These are phyloP conservation scores for Heliosperma pusillum DNA, from an alignment of 148 eudicot genomes.

Conservation along the genomic window DNA sequence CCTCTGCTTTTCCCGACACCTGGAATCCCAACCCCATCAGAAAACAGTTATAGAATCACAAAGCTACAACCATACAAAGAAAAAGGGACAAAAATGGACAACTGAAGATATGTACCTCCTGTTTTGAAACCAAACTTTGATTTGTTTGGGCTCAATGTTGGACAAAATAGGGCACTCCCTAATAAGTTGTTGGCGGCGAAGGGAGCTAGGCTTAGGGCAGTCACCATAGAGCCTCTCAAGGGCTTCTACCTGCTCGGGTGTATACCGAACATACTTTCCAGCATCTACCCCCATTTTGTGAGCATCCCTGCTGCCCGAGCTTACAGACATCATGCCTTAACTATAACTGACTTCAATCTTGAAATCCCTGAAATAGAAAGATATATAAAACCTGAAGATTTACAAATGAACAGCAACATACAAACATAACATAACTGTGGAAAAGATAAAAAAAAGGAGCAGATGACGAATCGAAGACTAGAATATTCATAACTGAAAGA, in stretches of 20 bases:
- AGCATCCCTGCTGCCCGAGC: conserved; percentile 63
- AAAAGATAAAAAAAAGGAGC: not conserved
- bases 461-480: not conserved
- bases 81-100: not conserved
- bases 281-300: conserved; percentile 50
- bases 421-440: not conserved
- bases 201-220: conserved; percentile 88
- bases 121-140: conserved; percentile 97
- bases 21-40: conserved; percentile 17
- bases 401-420: not conserved
- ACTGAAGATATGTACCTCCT: conserved; percentile 45
- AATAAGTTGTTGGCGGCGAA: conserved; percentile 85
- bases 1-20: conserved; percentile 53
- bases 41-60: not conserved
- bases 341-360: conserved; percentile 21
- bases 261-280: conserved; percentile 84
- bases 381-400: not conserved
- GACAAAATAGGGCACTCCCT: conserved; percentile 90
- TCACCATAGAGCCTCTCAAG: conserved; percentile 86
- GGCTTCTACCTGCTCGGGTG: conserved; percentile 98
- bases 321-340: conserved; percentile 61
- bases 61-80: not conserved
- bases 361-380: conserved; percentile 16
- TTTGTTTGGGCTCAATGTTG: conserved; percentile 83
- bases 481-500: not conserved